Evolutionary conservation across 371 early-diverging fungal genomes (phyloP).

Genomic region (Haplosporangium sp.): DNA sequence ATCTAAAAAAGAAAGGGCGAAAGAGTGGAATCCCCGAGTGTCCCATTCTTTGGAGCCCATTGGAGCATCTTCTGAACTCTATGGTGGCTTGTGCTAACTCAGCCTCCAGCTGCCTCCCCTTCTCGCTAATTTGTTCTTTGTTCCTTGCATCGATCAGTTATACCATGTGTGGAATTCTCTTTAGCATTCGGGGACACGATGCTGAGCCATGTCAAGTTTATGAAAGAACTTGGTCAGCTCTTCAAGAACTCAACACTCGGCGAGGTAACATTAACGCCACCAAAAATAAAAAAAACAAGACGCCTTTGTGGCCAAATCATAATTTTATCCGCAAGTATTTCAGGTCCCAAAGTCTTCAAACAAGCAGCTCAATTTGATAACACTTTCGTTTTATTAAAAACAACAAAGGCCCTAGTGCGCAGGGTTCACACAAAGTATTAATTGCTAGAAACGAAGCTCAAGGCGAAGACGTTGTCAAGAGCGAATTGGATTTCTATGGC

Average conservation of each 20-base stretch:
- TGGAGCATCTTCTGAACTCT: neutral
- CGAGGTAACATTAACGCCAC: constrained; percentile 58
- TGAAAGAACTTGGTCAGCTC: constrained; percentile 54
- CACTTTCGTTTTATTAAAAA: neutral
- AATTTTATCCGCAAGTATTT: constrained; percentile 14
- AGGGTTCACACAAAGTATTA: constrained; percentile 20
- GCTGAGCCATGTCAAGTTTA: constrained; percentile 8
- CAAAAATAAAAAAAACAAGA: neutral
- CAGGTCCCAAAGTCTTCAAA: neutral
- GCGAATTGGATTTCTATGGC: constrained; percentile 64
- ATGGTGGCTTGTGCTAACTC: constrained; percentile 18
- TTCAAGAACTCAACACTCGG: constrained; percentile 60
- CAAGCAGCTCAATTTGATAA: neutral
- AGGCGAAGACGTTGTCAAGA: neutral
- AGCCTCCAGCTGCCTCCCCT: neutral
- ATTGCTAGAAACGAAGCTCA: neutral
- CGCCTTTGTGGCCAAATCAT: neutral
- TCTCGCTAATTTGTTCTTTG: neutral
- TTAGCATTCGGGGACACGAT: constrained; percentile 28
- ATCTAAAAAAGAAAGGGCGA: neutral
- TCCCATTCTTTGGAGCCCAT: constrained; percentile 6
- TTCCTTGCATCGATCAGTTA: neutral
- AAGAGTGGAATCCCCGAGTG: neutral
- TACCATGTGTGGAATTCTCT: constrained; percentile 52
- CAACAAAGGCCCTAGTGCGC: constrained; percentile 45